A percentile compares a stretch with the other conserved stretches of the same genome.
Conservation (phyloP, 768 basidiomycete genomes). For the Gloeopeniophorella convolvens region DNA sequence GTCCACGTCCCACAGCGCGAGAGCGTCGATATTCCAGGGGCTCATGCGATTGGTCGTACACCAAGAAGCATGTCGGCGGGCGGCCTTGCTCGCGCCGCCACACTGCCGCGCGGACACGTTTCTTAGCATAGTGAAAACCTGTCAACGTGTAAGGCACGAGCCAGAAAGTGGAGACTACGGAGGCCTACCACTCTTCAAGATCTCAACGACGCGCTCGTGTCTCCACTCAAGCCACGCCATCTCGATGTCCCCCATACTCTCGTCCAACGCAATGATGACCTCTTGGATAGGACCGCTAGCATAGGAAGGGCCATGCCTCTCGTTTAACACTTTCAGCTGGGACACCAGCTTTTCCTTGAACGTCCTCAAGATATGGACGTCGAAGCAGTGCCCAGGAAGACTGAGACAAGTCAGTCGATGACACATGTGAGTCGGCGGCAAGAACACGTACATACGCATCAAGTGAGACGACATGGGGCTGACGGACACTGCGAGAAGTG, state of each 20-base stretch:
- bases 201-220: background rate
- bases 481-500: no score
- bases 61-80: background rate
- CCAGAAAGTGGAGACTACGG: background rate
- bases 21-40: no score
- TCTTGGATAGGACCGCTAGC: background rate
- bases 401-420: background rate
- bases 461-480: background rate
- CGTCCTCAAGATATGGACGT: conserved; percentile 2
- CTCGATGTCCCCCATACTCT: conserved; percentile 4
- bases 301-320: background rate
- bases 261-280: background rate
- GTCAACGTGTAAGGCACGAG: background rate
- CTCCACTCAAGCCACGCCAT: conserved; percentile 1
- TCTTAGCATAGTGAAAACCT: conserved; percentile 4
- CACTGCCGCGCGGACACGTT: background rate
- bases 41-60: no score
- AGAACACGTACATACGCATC: background rate
- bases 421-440: no score
- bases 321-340: background rate
- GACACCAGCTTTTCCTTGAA: background rate
- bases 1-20: no score
- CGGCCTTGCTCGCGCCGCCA: conserved; percentile 1
- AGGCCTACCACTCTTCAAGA: background rate
- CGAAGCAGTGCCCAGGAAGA: background rate